phyloP scores from a whole-genome alignment of 2,329 filamentous ascomycete species.

The Cercospora janseana region DNA sequence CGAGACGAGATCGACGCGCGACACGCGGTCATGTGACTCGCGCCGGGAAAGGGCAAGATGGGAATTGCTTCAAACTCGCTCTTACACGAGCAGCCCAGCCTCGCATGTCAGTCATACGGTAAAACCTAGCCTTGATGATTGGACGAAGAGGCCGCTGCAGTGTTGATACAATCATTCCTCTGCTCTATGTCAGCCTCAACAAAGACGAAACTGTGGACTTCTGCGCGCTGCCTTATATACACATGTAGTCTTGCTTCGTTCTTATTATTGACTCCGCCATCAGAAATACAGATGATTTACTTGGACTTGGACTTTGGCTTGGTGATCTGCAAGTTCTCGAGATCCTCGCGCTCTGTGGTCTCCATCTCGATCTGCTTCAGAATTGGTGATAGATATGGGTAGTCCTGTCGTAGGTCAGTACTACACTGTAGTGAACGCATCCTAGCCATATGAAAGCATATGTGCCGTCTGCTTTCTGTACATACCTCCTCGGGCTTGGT shows the following conservation, averaged over 20 bases:
- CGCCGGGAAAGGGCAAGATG: neutral
- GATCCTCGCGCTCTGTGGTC: conserved; percentile 63
- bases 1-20: conserved; percentile 8
- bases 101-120: too few relatives aligned
- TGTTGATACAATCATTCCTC: conserved; percentile 26
- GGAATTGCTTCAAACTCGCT: neutral
- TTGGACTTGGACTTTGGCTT: conserved; percentile 39
- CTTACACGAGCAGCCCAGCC: too few relatives aligned
- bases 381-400: conserved; percentile 64
- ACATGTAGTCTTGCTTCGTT: conserved; percentile 17
- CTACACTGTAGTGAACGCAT: neutral
- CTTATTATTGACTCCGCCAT: neutral
- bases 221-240: conserved; percentile 24
- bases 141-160: neutral
- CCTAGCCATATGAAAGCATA: neutral
- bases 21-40: conserved; percentile 4
- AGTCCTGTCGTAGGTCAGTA: conserved; percentile 52
- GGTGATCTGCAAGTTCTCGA: conserved; percentile 64
- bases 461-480: neutral
- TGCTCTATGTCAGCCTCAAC: conserved; percentile 23
- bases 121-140: too few relatives aligned
- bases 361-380: conserved; percentile 69
- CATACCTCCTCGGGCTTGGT: conserved; percentile 66
- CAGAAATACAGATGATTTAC: conserved; percentile 8
- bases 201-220: conserved; percentile 15